Conservation (phyloP, 352 stramenopile species). For the Blastocystis sp. region DNA sequence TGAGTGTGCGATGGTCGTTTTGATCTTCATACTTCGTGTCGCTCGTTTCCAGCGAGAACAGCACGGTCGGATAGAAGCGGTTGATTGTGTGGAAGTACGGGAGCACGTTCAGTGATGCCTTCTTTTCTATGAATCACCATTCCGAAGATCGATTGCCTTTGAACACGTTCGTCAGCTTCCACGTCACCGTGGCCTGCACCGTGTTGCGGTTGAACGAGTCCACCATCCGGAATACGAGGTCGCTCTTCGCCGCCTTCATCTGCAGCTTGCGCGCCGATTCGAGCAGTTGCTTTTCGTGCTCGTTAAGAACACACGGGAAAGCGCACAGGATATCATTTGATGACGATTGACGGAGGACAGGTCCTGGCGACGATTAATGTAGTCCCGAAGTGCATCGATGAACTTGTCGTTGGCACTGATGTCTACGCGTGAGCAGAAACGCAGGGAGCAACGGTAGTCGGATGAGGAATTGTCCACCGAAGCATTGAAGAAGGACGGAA, state of each 20-base stretch:
- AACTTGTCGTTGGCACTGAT: slow-evolving; percentile 48
- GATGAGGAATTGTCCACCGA: slow-evolving; percentile 4
- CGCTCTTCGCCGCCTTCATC: slow-evolving; percentile 67
- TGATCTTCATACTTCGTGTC: slow-evolving; percentile 53
- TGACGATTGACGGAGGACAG: slow-evolving; percentile 47
- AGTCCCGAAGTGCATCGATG: slow-evolving; percentile 43
- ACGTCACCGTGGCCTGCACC: slow-evolving; percentile 60
- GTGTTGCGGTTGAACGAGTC: slow-evolving; percentile 68
- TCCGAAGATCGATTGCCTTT: neutral
- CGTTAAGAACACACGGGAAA: slow-evolving; percentile 39
- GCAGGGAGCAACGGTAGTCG: neutral
- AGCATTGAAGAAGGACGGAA: slow-evolving; percentile 29
- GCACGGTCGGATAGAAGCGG: slow-evolving; percentile 26
- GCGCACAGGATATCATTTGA: slow-evolving; percentile 43
- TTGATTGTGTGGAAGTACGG: slow-evolving; percentile 42
- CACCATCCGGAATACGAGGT: slow-evolving; percentile 66
- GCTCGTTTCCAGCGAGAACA: slow-evolving; percentile 55
- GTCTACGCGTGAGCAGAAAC: neutral
- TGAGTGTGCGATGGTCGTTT: slow-evolving; percentile 18
- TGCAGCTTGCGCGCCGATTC: slow-evolving; percentile 37
- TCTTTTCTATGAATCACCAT: neutral
- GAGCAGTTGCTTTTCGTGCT: slow-evolving; percentile 51
- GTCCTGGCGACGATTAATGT: slow-evolving; percentile 47
- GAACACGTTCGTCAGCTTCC: slow-evolving; percentile 10
- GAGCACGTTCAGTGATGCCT: slow-evolving; percentile 14